phyloP scores from a whole-genome alignment of 768 basidiomycete species.

The Dendrothele bispora region DNA sequence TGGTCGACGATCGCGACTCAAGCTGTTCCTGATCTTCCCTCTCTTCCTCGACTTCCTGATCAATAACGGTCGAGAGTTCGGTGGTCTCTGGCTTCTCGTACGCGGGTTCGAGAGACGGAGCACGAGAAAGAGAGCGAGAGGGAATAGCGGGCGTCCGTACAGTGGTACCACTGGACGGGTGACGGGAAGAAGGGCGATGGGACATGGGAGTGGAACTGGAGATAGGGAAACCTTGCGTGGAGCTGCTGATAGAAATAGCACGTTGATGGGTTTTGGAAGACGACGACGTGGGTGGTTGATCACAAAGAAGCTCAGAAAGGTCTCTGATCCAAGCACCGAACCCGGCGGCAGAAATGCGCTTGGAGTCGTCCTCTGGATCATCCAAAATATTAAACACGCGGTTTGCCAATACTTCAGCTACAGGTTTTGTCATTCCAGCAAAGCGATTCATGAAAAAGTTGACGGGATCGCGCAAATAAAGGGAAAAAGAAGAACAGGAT shows the following conservation, averaged over 20 bases:
- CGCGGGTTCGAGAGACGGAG: constrained; percentile 56
- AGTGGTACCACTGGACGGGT: constrained; percentile 40
- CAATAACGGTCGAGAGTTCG: constrained; percentile 55
- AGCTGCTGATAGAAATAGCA: constrained; percentile 56
- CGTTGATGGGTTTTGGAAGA: constrained; percentile 48
- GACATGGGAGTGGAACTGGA: constrained; percentile 63
- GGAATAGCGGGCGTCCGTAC: constrained; percentile 53
- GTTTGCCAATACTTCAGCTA: constrained; percentile 84
- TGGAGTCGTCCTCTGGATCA: constrained; percentile 60
- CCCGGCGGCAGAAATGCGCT: constrained; percentile 74
- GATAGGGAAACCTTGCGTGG: constrained; percentile 61
- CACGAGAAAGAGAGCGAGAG: constrained; percentile 60
- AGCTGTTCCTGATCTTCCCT: constrained; percentile 31
- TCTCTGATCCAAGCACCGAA: constrained; percentile 86
- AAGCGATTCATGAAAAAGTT: constrained; percentile 90
- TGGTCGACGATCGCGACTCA: constrained; percentile 53
- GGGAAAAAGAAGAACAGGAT: constrained; percentile 77
- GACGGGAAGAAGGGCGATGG: constrained; percentile 70
- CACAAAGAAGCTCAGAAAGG: constrained; percentile 71
- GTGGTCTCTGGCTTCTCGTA: constrained; percentile 25
- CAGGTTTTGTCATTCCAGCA: constrained; percentile 81
- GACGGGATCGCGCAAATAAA: constrained; percentile 76
- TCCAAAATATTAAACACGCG: constrained; percentile 82
- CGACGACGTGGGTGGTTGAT: constrained; percentile 20
- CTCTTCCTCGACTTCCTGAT: constrained; percentile 49